phyloP scores from a whole-genome alignment of 1,284 basidiomycete genomes.

The Ceraceosorus guamensis region DNA sequence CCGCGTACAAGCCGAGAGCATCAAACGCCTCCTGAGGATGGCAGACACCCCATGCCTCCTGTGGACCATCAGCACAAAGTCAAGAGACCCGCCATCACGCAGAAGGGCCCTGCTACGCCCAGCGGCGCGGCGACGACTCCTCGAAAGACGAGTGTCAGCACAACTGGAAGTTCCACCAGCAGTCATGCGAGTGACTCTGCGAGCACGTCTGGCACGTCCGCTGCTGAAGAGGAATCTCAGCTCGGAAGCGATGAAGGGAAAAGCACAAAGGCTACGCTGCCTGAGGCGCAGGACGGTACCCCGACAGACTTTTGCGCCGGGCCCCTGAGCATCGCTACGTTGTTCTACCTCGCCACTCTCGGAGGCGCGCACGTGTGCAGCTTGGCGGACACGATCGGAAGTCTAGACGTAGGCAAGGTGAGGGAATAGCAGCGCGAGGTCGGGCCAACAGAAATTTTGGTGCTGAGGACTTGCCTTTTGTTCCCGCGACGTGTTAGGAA shows the following conservation, averaged over 20 bases:
- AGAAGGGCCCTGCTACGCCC: too few species aligned
- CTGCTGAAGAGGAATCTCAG: background rate
- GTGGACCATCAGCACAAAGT: too few species aligned
- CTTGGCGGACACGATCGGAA: slow-evolving; percentile 66
- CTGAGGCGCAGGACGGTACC: background rate
- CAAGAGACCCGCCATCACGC: too few species aligned
- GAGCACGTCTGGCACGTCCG: background rate
- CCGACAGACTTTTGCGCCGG: slow-evolving; percentile 55
- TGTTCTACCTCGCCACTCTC: slow-evolving; percentile 82
- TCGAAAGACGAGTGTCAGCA: too few species aligned
- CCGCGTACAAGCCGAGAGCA: slow-evolving; percentile 2
- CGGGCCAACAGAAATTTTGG: background rate
- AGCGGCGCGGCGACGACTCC: too few species aligned
- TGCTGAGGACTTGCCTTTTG: background rate
- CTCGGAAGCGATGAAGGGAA: too few species aligned
- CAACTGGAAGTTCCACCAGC: background rate
- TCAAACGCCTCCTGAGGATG: background rate
- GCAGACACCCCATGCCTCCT: too few species aligned
- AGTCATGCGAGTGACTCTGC: slow-evolving; percentile 8
- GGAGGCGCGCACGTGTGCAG: slow-evolving; percentile 82
- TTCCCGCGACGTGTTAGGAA: slow-evolving; percentile 47
- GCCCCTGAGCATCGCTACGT: slow-evolving; percentile 66
- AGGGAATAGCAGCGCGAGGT: background rate
- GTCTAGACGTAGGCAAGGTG: slow-evolving; percentile 65
- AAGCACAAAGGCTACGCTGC: too few species aligned